Conservation (phyloP, 2,329 filamentous ascomycete species). For the Passalora sequoiae region DNA sequence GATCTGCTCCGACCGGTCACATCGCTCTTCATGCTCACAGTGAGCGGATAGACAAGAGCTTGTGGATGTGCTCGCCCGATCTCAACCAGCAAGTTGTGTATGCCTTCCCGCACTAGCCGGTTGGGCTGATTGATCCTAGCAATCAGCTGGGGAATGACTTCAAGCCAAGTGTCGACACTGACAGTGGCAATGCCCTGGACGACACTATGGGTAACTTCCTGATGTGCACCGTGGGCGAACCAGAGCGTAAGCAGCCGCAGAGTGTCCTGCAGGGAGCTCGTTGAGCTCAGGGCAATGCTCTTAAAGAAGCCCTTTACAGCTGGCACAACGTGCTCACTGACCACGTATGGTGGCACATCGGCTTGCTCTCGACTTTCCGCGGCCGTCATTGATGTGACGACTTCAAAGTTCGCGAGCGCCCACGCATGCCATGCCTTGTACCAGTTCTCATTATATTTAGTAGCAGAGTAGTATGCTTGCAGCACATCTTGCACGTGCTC, state of each 20-base stretch:
- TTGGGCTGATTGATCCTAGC: constrained; percentile 97
- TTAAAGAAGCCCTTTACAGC: constrained; percentile 96
- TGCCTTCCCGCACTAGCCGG: constrained; percentile 76
- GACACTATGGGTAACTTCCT: constrained; percentile 82
- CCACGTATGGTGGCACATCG: constrained; percentile 59
- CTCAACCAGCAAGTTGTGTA: constrained; percentile 87
- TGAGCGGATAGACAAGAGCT: constrained; percentile 92
- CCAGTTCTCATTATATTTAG: constrained; percentile 87
- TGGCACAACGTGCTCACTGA: constrained; percentile 86
- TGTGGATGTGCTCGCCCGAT: constrained; percentile 93
- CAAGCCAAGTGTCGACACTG: constrained; percentile 96
- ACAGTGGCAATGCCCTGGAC: constrained; percentile 87
- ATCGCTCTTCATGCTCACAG: constrained; percentile 96
- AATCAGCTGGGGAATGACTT: constrained; percentile 96
- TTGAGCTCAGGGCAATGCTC: constrained; percentile 85
- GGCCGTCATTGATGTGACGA: constrained; percentile 75
- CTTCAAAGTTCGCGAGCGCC: constrained; percentile 97
- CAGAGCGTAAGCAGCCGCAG: constrained; percentile 87
- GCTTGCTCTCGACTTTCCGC: constrained; percentile 54
- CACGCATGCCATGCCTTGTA: constrained; percentile 99
- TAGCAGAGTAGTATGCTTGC: constrained; percentile 84
- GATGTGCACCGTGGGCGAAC: constrained; percentile 87
- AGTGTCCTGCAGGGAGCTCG: constrained; percentile 92
- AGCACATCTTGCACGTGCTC: constrained; percentile 83
- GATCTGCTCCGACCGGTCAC: constrained; percentile 78